phyloP scores from a whole-genome alignment of 2,329 filamentous ascomycete species.

The Cadophora sp. region DNA sequence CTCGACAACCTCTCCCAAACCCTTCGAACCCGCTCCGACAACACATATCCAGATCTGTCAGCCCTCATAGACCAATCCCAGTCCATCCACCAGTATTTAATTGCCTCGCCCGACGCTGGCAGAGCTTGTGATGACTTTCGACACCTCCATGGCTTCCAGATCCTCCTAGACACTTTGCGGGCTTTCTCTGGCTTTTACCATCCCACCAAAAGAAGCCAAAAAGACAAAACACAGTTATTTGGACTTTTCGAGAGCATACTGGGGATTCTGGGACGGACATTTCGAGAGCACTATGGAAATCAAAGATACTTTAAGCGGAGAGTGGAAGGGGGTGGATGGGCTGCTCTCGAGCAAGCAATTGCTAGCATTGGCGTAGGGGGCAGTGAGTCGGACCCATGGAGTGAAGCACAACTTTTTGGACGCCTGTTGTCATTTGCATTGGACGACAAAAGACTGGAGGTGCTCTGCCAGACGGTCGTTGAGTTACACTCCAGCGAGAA shows the following conservation, averaged over 20 bases:
- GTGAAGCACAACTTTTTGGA: constrained; percentile 78
- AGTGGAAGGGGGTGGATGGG: constrained; percentile 80
- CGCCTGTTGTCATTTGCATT: constrained; percentile 82
- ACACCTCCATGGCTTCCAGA: constrained; percentile 79
- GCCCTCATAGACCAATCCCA: constrained; percentile 44
- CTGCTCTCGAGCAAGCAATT: constrained; percentile 75
- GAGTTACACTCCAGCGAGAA: constrained; percentile 45
- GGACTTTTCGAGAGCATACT: constrained; percentile 74
- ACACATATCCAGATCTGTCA: constrained; percentile 44
- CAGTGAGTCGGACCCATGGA: constrained; percentile 71
- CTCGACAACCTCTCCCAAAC: constrained; percentile 55
- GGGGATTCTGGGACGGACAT: constrained; percentile 67
- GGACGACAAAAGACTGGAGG: constrained; percentile 76
- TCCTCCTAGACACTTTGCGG: constrained; percentile 71
- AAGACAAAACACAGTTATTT: constrained; percentile 71
- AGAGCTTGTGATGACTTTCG: constrained; percentile 81
- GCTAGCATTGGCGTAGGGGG: constrained; percentile 70
- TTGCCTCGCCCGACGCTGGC: constrained; percentile 53
- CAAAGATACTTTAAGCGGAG: constrained; percentile 82
- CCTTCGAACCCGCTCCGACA: constrained; percentile 31
- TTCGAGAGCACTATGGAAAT: constrained; percentile 85
- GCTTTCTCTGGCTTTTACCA: constrained; percentile 80
- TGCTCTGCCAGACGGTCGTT: constrained; percentile 64
- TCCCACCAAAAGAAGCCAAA: constrained; percentile 63
- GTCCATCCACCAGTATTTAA: constrained; percentile 42